Base-by-base conservation (phyloP, 768 basidiomycete genomes). In the Boletales sp. region DNA sequence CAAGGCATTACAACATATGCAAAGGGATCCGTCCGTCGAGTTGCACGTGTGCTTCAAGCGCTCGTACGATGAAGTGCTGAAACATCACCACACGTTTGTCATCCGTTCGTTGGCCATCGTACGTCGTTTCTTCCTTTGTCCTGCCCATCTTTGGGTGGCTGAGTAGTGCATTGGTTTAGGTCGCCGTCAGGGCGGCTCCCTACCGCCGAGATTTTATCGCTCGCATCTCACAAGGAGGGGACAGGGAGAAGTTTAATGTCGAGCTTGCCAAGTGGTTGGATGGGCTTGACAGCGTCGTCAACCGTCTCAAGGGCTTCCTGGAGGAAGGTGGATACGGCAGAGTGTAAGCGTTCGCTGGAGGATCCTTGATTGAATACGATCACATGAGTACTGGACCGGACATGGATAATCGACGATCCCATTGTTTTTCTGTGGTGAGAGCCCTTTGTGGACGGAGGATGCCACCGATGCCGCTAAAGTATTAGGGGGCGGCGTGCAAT, bases 41-140 rank as follows among this genome's bases (percentile, higher is more conserved):
- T 69, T 87, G 40, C 78, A 83, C 56, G 72, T 77, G 50, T 87
- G 87, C 65, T 89, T 90, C 72, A 79, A 76, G 65, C 72, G 79
- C 37, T 77, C 87, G 4, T 90, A 87, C 63, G 86, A 90, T 53
- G 73, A 75, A 46, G 80, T 86, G 15, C 73, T 90, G 43, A 71
- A 67, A 45, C 83, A 81, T 51, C 84, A 87, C 65, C 84, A 86
- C 61, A 72, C 79, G 0, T 86, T 85, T 62, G 29, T 87, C 55
- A 74, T 88, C 52, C 82, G 85, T 19, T 79, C 83, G 18, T 47
- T 68, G n/a, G 68, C 66, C 19, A 46, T 39, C 31, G 66, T 68
- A 68, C 53, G 66, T 66, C 30, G 57, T 42, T 17, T 47, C 15
- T 40, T 27, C 18, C 35, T 11, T 8, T 18, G 37, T 18, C 18